phyloP scores from a whole-genome alignment of 140 eudicot genomes.

The Artemisia princeps region DNA sequence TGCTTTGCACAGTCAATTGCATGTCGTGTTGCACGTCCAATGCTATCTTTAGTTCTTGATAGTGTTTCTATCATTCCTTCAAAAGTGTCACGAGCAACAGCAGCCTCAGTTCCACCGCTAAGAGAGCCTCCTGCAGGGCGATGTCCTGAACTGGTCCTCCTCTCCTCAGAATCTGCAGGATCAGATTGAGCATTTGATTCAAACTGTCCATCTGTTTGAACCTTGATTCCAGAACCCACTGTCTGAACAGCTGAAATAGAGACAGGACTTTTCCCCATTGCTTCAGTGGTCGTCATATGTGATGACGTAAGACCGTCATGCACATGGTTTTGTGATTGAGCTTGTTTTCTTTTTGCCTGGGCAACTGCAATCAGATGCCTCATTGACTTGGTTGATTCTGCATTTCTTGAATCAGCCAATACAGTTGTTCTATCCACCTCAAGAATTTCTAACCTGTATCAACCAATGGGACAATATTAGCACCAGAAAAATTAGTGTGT shows the following conservation, averaged over 20 bases:
- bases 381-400: slow-evolving; percentile 60
- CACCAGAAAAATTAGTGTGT: slow-evolving; percentile 8
- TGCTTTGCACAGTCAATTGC: slow-evolving; percentile 95
- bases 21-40: slow-evolving; percentile 91
- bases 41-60: slow-evolving; percentile 95
- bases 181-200: slow-evolving; percentile 42
- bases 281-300: slow-evolving; percentile 29
- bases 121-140: slow-evolving; percentile 54
- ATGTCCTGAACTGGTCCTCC: slow-evolving; percentile 53
- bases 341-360: slow-evolving; percentile 73
- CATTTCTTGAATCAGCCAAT: slow-evolving; percentile 7
- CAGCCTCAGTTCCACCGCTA: slow-evolving; percentile 16
- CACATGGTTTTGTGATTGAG: slow-evolving; percentile 49
- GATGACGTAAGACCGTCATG: slow-evolving; percentile 29
- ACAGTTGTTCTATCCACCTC: slow-evolving; percentile 19
- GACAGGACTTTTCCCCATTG: slow-evolving; percentile 47
- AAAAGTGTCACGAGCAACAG: slow-evolving; percentile 70
- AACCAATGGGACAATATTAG: slow-evolving; percentile 17
- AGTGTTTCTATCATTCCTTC: slow-evolving; percentile 96
- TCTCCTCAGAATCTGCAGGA: slow-evolving; percentile 56
- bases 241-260: slow-evolving; percentile 33
- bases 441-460: slow-evolving; percentile 8
- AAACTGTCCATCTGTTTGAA: slow-evolving; percentile 28
- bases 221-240: slow-evolving; percentile 29
- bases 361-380: slow-evolving; percentile 85